These are phyloP conservation scores for Saturnispora besseyi DNA, from an alignment of 805 yeast species.

Conservation along the genomic window DNA sequence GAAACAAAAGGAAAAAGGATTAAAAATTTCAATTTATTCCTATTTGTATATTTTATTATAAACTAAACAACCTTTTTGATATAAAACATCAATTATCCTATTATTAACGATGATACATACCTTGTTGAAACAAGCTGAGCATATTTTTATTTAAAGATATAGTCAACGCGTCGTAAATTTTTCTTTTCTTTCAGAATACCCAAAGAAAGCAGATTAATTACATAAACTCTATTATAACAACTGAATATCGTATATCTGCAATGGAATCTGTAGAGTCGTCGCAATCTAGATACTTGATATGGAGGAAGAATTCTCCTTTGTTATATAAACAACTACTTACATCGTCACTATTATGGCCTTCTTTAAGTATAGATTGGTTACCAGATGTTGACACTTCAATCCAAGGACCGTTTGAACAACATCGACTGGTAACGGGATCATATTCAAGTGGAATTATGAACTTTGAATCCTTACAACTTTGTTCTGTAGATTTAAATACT, in stretches of 20 bases:
- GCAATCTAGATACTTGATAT: slow-evolving; percentile 32
- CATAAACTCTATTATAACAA: neutral
- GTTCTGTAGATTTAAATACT: neutral
- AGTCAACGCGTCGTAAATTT: too few species aligned
- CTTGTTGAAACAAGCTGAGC: too few species aligned
- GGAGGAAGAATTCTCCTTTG: slow-evolving; percentile 55
- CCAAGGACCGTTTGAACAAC: slow-evolving; percentile 22
- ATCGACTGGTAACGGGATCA: slow-evolving; percentile 50
- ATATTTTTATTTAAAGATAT: too few species aligned
- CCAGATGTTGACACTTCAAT: slow-evolving; percentile 39
- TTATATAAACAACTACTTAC: slow-evolving; percentile 47
- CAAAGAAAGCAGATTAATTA: too few species aligned
- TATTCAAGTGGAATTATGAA: slow-evolving; percentile 46
- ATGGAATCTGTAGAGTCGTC: neutral
- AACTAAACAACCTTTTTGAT: too few species aligned
- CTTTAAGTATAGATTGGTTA: slow-evolving; percentile 50
- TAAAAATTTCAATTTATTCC: too few species aligned
- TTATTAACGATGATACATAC: too few species aligned
- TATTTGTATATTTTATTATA: too few species aligned
- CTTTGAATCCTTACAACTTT: slow-evolving; percentile 20
- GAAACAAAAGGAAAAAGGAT: too few species aligned
- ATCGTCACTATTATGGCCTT: slow-evolving; percentile 54
- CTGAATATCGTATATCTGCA: neutral
- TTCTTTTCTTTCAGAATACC: too few species aligned
- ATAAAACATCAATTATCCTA: too few species aligned